These are phyloP conservation scores for Malassezia sympodialis DNA, from an alignment of 1,284 basidiomycete genomes.

Conservation along the genomic window DNA sequence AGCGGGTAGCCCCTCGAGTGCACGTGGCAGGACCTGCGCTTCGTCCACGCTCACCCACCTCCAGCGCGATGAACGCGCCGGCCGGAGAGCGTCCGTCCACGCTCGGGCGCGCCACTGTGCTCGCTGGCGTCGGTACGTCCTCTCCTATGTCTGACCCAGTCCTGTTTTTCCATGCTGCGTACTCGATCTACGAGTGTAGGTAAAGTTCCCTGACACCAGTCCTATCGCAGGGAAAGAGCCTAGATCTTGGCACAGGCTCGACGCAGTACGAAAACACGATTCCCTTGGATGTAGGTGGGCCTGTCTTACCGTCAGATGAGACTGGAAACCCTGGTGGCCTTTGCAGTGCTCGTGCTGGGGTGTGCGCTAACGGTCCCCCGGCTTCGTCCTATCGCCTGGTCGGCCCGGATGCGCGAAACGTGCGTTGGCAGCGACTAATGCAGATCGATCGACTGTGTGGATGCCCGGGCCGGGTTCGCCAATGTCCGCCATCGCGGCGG, in stretches of 20 bases:
- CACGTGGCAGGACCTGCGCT: not conserved
- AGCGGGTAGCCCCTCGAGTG: not conserved
- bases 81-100: constrained; percentile 3
- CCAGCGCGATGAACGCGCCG: not conserved
- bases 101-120: not conserved
- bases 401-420: constrained; percentile 13
- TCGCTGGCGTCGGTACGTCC: constrained; percentile 6
- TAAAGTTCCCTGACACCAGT: not conserved
- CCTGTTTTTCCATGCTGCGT: constrained; percentile 19
- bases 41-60: not conserved
- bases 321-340: constrained; percentile 9
- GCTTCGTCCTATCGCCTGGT: constrained; percentile 16
- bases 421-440: constrained; percentile 2
- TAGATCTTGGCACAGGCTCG: constrained; percentile 13
- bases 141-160: constrained; percentile 2
- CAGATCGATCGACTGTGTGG: constrained; percentile 14
- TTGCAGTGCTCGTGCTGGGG: constrained; percentile 16
- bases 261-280: constrained; percentile 9
- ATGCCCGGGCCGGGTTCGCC: constrained; percentile 16
- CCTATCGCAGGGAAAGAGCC: constrained; percentile 16
- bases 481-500: constrained; percentile 17
- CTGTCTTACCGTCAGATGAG: constrained; percentile 7
- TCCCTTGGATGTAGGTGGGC: constrained; percentile 14
- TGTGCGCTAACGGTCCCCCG: constrained; percentile 10
- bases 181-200: constrained; percentile 20